Conservation (phyloP, 2,329 filamentous ascomycete genomes). For the Pseudogymnoascus sp. region DNA sequence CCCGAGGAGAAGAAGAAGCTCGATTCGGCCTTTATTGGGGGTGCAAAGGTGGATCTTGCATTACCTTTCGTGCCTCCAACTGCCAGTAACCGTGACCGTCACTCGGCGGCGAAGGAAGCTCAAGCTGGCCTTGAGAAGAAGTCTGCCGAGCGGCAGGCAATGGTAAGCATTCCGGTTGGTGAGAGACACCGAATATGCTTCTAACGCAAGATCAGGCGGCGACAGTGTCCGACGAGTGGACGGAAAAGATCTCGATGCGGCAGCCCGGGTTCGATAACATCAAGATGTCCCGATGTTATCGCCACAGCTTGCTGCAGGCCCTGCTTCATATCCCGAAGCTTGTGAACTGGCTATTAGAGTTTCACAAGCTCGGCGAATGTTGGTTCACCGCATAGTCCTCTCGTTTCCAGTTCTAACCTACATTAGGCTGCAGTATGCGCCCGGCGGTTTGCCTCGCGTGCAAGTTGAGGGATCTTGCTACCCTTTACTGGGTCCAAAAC, state of each 20-base stretch:
- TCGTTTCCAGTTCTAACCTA: background rate
- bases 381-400: constrained; percentile 8
- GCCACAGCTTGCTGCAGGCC: constrained; percentile 28
- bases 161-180: background rate
- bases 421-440: constrained; percentile 12
- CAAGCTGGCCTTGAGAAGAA: constrained; percentile 6
- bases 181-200: background rate
- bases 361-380: constrained; percentile 23
- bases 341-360: constrained; percentile 26
- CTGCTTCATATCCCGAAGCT: constrained; percentile 29
- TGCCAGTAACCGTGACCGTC: background rate
- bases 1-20: constrained; percentile 4
- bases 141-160: background rate
- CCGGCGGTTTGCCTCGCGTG: constrained; percentile 16
- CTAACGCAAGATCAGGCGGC: constrained; percentile 14
- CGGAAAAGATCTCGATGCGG: constrained; percentile 18
- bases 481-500: constrained; percentile 16
- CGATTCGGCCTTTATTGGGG: background rate
- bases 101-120: background rate
- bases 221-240: constrained; percentile 15
- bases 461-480: constrained; percentile 12
- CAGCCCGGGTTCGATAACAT: constrained; percentile 27
- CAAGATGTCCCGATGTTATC: constrained; percentile 27
- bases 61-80: background rate
- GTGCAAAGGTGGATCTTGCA: background rate